Conservation (phyloP, 192 early-diverging fungal genomes). For the Entomortierella parvispora region DNA sequence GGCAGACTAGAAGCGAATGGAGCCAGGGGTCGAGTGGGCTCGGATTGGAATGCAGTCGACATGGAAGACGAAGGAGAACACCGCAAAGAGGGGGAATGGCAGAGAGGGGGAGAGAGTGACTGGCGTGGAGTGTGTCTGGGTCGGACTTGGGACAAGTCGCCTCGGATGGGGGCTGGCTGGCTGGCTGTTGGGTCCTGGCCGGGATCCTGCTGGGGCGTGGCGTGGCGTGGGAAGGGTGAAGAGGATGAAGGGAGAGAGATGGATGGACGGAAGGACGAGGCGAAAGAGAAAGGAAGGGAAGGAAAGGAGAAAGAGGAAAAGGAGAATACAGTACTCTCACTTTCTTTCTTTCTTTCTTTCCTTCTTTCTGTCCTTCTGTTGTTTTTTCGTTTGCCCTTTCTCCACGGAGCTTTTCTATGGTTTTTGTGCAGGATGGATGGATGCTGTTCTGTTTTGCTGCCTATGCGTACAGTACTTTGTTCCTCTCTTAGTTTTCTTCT, state of each 20-base stretch:
- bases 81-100: not conserved
- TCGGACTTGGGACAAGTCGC: not conserved
- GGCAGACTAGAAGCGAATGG: conserved; percentile 40
- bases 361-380: not conserved
- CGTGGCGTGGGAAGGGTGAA: not conserved
- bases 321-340: not conserved
- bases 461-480: no score
- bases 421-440: no score
- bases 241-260: not conserved
- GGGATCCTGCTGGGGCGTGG: not conserved
- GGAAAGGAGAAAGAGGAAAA: not conserved
- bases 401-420: no score
- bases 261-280: not conserved
- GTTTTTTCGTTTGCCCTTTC: not conserved
- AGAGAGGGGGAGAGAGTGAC: no score
- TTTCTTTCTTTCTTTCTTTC: not conserved
- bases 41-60: conserved; percentile 38
- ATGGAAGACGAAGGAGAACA: conserved; percentile 24
- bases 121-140: no score
- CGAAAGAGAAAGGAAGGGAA: not conserved
- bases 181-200: not conserved
- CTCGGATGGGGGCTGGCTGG: not conserved
- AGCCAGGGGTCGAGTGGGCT: conserved; percentile 27
- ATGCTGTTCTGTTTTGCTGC: no score
- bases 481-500: no score